phyloP scores from a whole-genome alignment of 148 eudicot species.

The Rhododendron simsii region DNA sequence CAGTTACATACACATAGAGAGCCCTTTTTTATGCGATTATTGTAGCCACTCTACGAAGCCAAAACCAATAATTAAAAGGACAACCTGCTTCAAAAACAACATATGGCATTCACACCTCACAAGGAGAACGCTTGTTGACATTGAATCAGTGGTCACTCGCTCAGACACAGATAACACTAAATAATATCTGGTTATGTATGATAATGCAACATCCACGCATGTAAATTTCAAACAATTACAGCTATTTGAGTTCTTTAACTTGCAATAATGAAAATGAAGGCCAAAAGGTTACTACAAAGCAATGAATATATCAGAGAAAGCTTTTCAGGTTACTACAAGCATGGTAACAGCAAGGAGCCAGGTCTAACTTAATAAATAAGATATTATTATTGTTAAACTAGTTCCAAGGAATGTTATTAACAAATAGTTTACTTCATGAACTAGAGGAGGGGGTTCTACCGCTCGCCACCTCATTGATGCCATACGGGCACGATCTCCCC shows the following conservation, averaged over 20 bases:
- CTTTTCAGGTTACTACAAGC: background rate
- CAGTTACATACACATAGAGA: background rate
- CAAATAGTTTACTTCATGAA: no score
- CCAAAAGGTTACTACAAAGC: background rate
- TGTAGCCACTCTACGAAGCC: background rate
- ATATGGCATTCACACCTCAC: background rate
- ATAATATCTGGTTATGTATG: background rate
- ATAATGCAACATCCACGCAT: background rate
- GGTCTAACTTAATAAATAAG: background rate
- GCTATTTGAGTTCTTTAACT: background rate
- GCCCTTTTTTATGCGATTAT: background rate
- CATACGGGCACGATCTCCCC: no score
- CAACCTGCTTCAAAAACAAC: background rate
- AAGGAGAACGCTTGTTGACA: background rate
- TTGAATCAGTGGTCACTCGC: background rate
- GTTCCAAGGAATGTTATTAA: no score
- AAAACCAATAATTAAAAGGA: background rate
- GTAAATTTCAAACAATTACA: background rate
- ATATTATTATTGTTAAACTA: no score
- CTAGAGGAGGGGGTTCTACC: no score
- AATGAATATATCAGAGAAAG: background rate
- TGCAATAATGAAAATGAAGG: background rate
- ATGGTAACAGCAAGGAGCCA: background rate
- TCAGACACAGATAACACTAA: background rate
- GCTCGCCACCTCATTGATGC: no score